phyloP scores from a whole-genome alignment of 2,329 filamentous ascomycete species.

The Beauveria sp. region DNA sequence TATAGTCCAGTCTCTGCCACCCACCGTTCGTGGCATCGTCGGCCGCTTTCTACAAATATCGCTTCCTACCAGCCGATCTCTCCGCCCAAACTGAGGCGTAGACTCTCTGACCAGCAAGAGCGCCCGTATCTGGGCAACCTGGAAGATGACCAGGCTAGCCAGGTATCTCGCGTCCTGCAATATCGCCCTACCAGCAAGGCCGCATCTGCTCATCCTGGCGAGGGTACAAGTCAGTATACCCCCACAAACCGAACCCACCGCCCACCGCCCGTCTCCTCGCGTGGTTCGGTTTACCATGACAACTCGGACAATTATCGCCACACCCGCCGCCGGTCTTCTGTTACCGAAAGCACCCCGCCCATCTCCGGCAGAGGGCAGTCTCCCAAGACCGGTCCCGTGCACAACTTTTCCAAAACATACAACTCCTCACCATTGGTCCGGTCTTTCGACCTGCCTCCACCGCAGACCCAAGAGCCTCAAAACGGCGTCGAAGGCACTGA shows the following conservation, averaged over 20 bases:
- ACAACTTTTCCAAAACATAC: slow-evolving; percentile 31
- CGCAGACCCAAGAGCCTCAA: slow-evolving; percentile 21
- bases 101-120: slow-evolving; percentile 51
- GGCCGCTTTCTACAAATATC: slow-evolving; percentile 46
- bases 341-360: slow-evolving; percentile 38
- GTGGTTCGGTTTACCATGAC: slow-evolving; percentile 42
- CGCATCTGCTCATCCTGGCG: slow-evolving; percentile 29
- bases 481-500: slow-evolving; percentile 62
- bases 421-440: slow-evolving; percentile 54
- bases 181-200: slow-evolving; percentile 35
- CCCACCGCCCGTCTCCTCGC: slow-evolving; percentile 41
- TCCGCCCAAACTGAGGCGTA: slow-evolving; percentile 43
- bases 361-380: slow-evolving; percentile 35
- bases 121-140: slow-evolving; percentile 29
- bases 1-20: slow-evolving; percentile 39
- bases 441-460: slow-evolving; percentile 27
- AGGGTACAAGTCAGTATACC: slow-evolving; percentile 22
- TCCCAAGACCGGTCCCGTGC: slow-evolving; percentile 28
- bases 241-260: slow-evolving; percentile 25
- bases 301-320: slow-evolving; percentile 21
- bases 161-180: slow-evolving; percentile 33
- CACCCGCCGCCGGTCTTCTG: slow-evolving; percentile 32
- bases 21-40: slow-evolving; percentile 38
- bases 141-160: slow-evolving; percentile 37
- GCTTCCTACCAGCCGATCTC: slow-evolving; percentile 41